Conservation (phyloP, 106 monocot genomes). For the Phalaenopsis aphrodite region DNA sequence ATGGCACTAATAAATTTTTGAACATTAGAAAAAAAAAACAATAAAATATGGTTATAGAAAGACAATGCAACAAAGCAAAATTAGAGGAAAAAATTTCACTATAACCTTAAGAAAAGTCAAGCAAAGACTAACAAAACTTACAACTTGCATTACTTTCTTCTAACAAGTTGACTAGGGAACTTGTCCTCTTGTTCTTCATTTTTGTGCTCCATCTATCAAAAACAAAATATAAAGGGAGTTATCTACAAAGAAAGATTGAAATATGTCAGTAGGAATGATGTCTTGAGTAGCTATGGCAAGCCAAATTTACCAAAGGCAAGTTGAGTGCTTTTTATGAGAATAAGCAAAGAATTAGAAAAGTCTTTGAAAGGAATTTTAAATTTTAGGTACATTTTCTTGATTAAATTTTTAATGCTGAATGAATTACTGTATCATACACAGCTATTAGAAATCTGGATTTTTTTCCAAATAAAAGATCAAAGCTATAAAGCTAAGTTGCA, state of each 20-base stretch:
- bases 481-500: not conserved
- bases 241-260: not conserved
- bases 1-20: not conserved
- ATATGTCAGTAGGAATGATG: not conserved
- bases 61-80: not conserved
- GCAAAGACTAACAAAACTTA: not conserved
- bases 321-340: not conserved
- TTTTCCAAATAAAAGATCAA: too few relatives aligned
- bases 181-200: not conserved
- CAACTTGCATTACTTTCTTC: not conserved
- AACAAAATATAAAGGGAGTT: not conserved
- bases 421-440: not conserved
- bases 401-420: not conserved
- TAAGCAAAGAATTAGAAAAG: not conserved
- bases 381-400: not conserved
- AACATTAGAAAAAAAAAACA: not conserved
- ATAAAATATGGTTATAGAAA: not conserved
- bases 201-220: conserved; percentile 5
- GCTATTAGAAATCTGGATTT: not conserved
- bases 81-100: not conserved
- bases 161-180: not conserved
- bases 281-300: not conserved
- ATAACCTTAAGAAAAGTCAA: not conserved
- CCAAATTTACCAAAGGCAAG: not conserved
- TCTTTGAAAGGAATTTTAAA: too few relatives aligned